Evolutionary conservation across 2,329 filamentous ascomycete species (phyloP).

Genomic region (Phoma sp.): DNA sequence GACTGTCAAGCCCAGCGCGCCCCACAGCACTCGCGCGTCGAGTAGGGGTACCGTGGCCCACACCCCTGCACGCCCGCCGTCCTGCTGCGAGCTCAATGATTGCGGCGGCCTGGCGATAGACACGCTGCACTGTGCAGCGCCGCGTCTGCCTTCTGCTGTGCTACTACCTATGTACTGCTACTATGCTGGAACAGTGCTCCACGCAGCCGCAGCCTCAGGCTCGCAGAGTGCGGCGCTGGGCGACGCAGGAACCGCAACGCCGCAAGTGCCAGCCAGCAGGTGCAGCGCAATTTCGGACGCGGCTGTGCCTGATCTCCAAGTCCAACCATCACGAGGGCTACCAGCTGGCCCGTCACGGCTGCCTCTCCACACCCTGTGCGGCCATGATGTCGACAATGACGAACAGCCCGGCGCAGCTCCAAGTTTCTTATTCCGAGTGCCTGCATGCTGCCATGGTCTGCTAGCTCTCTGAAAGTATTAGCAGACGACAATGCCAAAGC

Average conservation of each 20-base stretch:
- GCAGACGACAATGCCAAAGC: not conserved
- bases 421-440: constrained; percentile 6
- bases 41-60: constrained; percentile 13
- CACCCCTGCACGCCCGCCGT: constrained; percentile 11
- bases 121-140: not conserved
- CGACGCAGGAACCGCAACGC: constrained; percentile 7
- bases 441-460: not conserved
- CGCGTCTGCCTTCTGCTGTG: not conserved
- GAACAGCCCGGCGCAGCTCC: constrained; percentile 7
- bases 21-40: constrained; percentile 12
- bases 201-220: not conserved
- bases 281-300: constrained; percentile 16
- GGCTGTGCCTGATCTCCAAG: constrained; percentile 21
- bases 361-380: constrained; percentile 14
- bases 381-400: constrained; percentile 17
- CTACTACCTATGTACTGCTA: too few species aligned
- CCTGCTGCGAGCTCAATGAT: constrained; percentile 3
- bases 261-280: not conserved
- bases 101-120: constrained; percentile 4
- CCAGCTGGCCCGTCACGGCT: constrained; percentile 14
- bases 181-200: too few species aligned
- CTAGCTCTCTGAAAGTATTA: too few species aligned
- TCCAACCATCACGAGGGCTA: constrained; percentile 16
- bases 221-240: not conserved
- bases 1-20: constrained; percentile 12